Percentiles rank a stretch among this genome's conserved stretches.
Conservation (phyloP, 208 protist species). For the Wallacemonas collosoma region DNA sequence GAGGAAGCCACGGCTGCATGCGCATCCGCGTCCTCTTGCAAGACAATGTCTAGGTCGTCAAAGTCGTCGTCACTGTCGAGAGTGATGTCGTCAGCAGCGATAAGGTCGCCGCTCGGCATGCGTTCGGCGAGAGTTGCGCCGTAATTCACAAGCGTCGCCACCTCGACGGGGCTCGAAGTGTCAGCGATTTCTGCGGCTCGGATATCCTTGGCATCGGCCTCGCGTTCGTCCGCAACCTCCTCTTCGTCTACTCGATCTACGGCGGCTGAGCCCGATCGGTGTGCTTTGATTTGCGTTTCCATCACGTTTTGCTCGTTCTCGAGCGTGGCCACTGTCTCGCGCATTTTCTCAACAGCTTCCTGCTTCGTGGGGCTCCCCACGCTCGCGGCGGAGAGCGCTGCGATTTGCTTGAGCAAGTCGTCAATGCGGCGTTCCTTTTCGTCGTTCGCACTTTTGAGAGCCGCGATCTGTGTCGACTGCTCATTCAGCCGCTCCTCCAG, state of each 20-base stretch:
- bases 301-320: slow-evolving; percentile 56
- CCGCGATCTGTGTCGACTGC: slow-evolving; percentile 60
- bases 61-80: slow-evolving; percentile 41
- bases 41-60: slow-evolving; percentile 20
- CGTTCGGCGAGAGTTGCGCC: neutral
- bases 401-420: slow-evolving; percentile 61
- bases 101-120: slow-evolving; percentile 17
- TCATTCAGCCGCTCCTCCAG: slow-evolving; percentile 53
- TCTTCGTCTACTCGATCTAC: slow-evolving; percentile 1
- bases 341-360: slow-evolving; percentile 49
- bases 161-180: neutral
- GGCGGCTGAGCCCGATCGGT: slow-evolving; percentile 18
- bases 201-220: neutral
- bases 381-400: slow-evolving; percentile 21
- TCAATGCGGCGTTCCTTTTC: slow-evolving; percentile 70
- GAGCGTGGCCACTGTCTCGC: slow-evolving; percentile 57
- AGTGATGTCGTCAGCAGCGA: slow-evolving; percentile 19
- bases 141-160: neutral
- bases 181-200: slow-evolving; percentile 18
- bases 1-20: too few relatives aligned
- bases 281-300: slow-evolving; percentile 31
- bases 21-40: neutral
- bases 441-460: slow-evolving; percentile 51
- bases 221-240: neutral
- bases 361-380: slow-evolving; percentile 17